Base-by-base conservation (phyloP, 2,329 filamentous ascomycete genomes). In the Fusarium bactridioides region DNA sequence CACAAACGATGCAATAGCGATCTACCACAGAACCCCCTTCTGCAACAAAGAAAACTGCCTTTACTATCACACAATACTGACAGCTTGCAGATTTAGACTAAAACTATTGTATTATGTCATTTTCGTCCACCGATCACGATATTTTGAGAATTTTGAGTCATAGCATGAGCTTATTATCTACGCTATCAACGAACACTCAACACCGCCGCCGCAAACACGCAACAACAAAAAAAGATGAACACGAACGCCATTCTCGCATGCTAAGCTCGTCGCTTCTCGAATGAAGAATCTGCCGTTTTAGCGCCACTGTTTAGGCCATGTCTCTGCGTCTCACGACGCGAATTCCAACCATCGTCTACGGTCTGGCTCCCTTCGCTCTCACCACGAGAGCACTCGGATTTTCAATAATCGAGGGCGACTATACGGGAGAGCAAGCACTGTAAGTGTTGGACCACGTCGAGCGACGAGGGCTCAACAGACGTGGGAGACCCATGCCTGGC, bases 401-500 rank as follows among this genome's bases (percentile, higher is more conserved):
- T 19, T 2, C 23, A 12, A 15, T 2, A 4, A 31, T 19, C 47
- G 33, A 31, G 10, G 2, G 5, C 27, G 5, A 0, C 19, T 72
- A 79, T 29, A 77, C 78, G 21, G 73, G 74, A 4, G 75, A 78
- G 19, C 73, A 58, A 37, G 67, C 65, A 44, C 68, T 65, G 58
- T 79, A 77, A 5, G 80, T 81, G 76, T 82, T 82, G 23, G 80
- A 82, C 81, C 81, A 83, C 18, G 80, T 79, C 31, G 76, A 78
- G 47, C 77, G 79, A 44, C 76, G 78, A 12, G 79, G 79, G 54
- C 78, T 78, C 40, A 80, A 69, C 1, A 91, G 75, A 31, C 87
- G 83, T 73, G 86, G 86, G n/a, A 93, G 76, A 0, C 91, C 91
- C 76, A 92, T 79, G 81, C 85, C 90, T 0, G 90, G 90, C 1